Base-by-base conservation (phyloP, 495 filamentous ascomycete species). In the Aspergillus leporis region DNA sequence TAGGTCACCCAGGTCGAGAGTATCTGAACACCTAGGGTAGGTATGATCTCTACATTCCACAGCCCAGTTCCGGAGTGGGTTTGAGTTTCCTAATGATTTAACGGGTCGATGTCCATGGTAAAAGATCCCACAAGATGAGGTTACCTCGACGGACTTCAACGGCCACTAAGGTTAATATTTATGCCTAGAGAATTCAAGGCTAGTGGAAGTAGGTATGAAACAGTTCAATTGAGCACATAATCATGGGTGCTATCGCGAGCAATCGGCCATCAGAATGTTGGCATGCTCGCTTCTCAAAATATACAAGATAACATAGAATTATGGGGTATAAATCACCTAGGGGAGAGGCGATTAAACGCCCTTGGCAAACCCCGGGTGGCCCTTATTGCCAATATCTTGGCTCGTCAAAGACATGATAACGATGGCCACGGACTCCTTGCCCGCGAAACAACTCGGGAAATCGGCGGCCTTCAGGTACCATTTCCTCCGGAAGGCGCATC, bases 341-440 rank as follows among this genome's bases (percentile, higher is more conserved):
- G 38, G 38, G 30, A 30, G 25, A 53, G 32, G 53, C 32, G 23
- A 23, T 30, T 41, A 41, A 13, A 43, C 16, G 4, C 50, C 40
- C 16, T 25, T 32, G 6, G n/a, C 22, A 40, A 14, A 23, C 18
- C 38, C 16, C 54, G 32, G 10, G 18, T 8, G 52, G 18, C 25
- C 13, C 40, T 69, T 66, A 79, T 63, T 76, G 74, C 73, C 72
- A 83, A 66, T 92, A 98, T 70, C 91, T 83, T 53, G 94, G 94
- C 77, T 94, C 90, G 58, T 97, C 83, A 71, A 99, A 98, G 23
- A 98, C 95, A 76, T 99, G 95, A 74, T 98, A 99, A 38, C 78
- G 76, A 76, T 99, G 95, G 10, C 90, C 95, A 62, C 94, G 79
- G 10, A 94, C 89, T 36, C 95, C 95, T 64, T 92, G 71, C 0